These are phyloP conservation scores for Starmerella potacharoeniae DNA, from an alignment of 805 yeast genomes.

Conservation along the genomic window DNA sequence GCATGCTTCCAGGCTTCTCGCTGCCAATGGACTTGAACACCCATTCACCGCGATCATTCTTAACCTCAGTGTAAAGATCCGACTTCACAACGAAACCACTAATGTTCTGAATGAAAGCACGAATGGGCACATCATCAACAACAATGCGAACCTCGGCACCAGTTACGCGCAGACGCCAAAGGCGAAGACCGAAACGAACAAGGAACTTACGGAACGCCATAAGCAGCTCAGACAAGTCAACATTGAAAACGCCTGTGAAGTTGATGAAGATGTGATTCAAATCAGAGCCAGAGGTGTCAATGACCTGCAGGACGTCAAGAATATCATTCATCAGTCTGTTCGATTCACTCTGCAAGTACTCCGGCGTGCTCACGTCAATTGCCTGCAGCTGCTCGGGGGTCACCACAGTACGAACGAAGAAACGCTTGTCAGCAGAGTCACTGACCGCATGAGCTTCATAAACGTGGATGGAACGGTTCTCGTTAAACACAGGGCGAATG, in stretches of 20 bases:
- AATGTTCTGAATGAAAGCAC: constrained; percentile 93
- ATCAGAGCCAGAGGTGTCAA: constrained; percentile 90
- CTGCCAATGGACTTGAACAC: constrained; percentile 83
- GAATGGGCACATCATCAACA: constrained; percentile 90
- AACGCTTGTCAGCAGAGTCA: constrained; percentile 86
- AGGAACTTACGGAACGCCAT: constrained; percentile 95
- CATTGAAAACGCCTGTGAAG: constrained; percentile 90
- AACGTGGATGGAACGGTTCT: constrained; percentile 93
- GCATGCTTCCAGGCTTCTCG: constrained; percentile 85
- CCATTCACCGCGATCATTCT: constrained; percentile 90
- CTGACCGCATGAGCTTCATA: constrained; percentile 94
- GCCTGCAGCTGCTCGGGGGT: constrained; percentile 92
- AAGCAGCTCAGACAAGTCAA: constrained; percentile 90
- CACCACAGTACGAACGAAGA: constrained; percentile 92
- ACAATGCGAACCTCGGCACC: constrained; percentile 96
- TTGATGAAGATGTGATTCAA: constrained; percentile 94
- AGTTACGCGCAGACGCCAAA: constrained; percentile 93
- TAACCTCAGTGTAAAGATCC: constrained; percentile 88
- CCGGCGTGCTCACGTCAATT: constrained; percentile 74
- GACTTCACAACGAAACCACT: constrained; percentile 95
- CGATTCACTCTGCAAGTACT: constrained; percentile 91
- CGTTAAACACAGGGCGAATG: constrained; percentile 89
- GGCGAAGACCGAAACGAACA: constrained; percentile 92
- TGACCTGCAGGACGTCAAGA: constrained; percentile 85
- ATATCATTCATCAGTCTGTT: constrained; percentile 93